Evolutionary conservation across 305 asterid species (phyloP).

Genomic region (Stenogyne calaminthoides): DNA sequence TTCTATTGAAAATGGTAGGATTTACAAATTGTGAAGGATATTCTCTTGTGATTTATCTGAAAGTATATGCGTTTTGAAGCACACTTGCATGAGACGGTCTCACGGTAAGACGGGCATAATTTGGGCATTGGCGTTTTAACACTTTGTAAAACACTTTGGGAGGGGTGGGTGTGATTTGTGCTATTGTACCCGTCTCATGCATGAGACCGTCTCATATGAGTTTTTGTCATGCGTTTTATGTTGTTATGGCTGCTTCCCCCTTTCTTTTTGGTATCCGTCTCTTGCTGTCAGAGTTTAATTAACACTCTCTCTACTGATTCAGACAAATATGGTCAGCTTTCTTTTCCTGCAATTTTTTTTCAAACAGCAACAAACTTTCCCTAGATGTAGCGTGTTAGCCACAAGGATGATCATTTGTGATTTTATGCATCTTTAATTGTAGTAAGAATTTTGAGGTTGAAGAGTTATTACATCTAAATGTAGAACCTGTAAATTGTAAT

Average conservation of each 20-base stretch:
- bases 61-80: not conserved
- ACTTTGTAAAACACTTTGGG: no score
- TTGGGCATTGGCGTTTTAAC: no score
- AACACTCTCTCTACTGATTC: not conserved
- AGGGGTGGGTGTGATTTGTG: no score
- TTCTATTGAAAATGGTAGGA: not conserved
- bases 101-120: no score
- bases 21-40: not conserved
- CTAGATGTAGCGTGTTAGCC: slow-evolving; percentile 8
- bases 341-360: not conserved
- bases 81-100: no score
- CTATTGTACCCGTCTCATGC: no score
- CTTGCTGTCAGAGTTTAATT: not conserved
- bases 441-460: not conserved
- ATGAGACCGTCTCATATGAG: no score
- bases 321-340: not conserved
- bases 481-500: slow-evolving; percentile 24
- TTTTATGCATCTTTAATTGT: slow-evolving; percentile 13
- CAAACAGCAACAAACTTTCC: not conserved
- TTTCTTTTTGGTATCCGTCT: not conserved
- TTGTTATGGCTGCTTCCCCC: not conserved
- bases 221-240: not conserved
- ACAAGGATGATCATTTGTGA: not conserved
- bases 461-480: slow-evolving; percentile 19
- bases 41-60: not conserved